Base-by-base conservation (phyloP, 2,329 filamentous ascomycete species). In the Pseudofabraea citricarpa region DNA sequence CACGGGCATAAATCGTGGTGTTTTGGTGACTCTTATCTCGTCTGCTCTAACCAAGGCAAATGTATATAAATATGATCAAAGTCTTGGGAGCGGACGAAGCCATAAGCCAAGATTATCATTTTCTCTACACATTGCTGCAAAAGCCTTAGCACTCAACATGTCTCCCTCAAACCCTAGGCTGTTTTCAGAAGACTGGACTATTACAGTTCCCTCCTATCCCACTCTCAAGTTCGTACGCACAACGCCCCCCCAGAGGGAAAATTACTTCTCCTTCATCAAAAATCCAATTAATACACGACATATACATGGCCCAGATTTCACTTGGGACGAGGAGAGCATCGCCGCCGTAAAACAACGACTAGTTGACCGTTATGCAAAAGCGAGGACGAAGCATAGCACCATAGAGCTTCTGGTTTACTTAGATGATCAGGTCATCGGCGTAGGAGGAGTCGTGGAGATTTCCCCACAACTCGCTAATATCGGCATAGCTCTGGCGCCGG, bases 181-280 rank as follows among this genome's bases (percentile, higher is more conserved):
- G 12, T 51, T 49, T 32, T 49, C 44, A 10, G 19, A 49, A 9
- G 37, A 43, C 40, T 50, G 49, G 49, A 45, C 33, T 19, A 41
- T 50, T 29, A 47, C 42, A 6, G 19, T 51, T 1, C 42, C 47
- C 8, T 41, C 26, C 9, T 10, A 20, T 12, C 12, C 44, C 4
- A 36, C 40, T 19, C 44, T 51, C 13, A 41, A 37, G 37, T 51
- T 50, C 36, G 24, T 35, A 12, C 49, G 42, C 10, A 16, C 45
- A 7, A 49, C 45, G 6, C 47, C 49, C 4, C n/a, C 12, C 15
- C 36, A 37, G 5, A 41, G 13, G 16, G 20, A 18, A 16, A 29
- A 6, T 16, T 41, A 31, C 22, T 12, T 35, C 29, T 32, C 29
- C 8, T 15, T 32, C 6, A 6, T 12, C 18, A 32, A 32, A 6